Evolutionary conservation across 805 yeast species (phyloP), one percentile per base, ranked within the genome.

Genomic region (Saccharomycopsis sp.): DNA sequence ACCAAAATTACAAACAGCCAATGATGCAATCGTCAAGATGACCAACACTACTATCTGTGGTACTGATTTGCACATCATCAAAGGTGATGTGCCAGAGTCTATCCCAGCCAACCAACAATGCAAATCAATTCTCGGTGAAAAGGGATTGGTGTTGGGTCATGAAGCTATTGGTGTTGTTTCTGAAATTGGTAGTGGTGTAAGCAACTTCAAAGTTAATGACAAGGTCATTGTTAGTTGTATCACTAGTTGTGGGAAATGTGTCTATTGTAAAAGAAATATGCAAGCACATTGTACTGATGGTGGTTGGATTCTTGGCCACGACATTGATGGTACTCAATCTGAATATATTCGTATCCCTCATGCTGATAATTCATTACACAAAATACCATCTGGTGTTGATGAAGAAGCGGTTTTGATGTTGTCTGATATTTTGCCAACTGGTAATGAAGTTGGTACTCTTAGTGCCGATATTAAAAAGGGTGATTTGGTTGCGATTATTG

Each of bases 241-340:
- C 54, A 78, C 83, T 7, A 66, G 81, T 8, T 75, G 85, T 59
- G 75, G 75, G 42, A 57, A 35, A n/a, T n/a, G 27, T 36, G 19
- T 2, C 7, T 81, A 80, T 61, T 72, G 77, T 54, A 59, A 61
- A 49, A 72, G 65, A 54, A 64, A 74, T 53, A 64, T 79, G 48
- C 81, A 81, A 59, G 72, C 81, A 5, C 82, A 77, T 59, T 77
- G 82, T 71, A 56, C 58, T 16, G 70, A 71, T 39, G 78, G 78
- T 45, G 76, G 76, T 16, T 72, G 77, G 77, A 58, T 66, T 26
- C 55, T 72, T 33, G 77, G 77, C 31, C 78, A 77, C 51, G 69
- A 66, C 50, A 80, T 82, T 43, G 74, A 79, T 49, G 87, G 87
- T 34, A 79, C 86, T 4, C 81, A 80, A 58, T 77, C 84, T 40